Evolutionary conservation across 2,329 filamentous ascomycete species (phyloP).

Genomic region (Polychaeton citri): DNA sequence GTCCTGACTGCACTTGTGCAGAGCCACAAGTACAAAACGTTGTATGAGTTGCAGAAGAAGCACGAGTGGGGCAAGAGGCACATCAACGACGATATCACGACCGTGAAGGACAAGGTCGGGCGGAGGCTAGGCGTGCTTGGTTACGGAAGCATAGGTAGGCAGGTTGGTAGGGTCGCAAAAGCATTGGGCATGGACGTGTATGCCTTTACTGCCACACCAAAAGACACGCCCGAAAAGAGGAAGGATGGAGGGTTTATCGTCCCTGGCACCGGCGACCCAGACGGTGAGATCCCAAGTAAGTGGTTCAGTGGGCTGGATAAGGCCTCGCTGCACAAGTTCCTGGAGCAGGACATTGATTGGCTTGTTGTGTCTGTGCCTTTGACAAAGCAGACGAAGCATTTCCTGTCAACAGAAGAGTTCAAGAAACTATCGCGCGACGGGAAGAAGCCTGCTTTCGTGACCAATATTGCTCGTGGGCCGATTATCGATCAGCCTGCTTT

Average conservation of each 20-base stretch:
- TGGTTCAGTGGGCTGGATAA: conserved; percentile 46
- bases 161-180: conserved; percentile 28
- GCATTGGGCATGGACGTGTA: conserved; percentile 54
- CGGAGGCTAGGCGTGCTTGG: conserved; percentile 47
- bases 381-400: conserved; percentile 40
- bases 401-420: conserved; percentile 44
- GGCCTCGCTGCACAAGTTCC: conserved; percentile 38
- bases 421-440: conserved; percentile 18
- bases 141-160: conserved; percentile 49
- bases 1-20: conserved; percentile 48
- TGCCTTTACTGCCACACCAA: conserved; percentile 60
- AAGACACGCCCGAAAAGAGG: conserved; percentile 51
- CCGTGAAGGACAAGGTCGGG: conserved; percentile 42
- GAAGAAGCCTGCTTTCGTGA: conserved; percentile 37
- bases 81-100: conserved; percentile 12
- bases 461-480: conserved; percentile 57
- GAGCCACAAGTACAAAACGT: conserved; percentile 38
- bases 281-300: conserved; percentile 39
- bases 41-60: conserved; percentile 46
- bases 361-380: conserved; percentile 45
- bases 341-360: conserved; percentile 43
- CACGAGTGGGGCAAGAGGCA: conserved; percentile 36
- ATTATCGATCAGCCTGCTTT: conserved; percentile 51
- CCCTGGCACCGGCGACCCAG: conserved; percentile 49
- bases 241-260: conserved; percentile 54